phyloP scores from a whole-genome alignment of 495 filamentous ascomycete species.

The Mycothermus thermophilus region DNA sequence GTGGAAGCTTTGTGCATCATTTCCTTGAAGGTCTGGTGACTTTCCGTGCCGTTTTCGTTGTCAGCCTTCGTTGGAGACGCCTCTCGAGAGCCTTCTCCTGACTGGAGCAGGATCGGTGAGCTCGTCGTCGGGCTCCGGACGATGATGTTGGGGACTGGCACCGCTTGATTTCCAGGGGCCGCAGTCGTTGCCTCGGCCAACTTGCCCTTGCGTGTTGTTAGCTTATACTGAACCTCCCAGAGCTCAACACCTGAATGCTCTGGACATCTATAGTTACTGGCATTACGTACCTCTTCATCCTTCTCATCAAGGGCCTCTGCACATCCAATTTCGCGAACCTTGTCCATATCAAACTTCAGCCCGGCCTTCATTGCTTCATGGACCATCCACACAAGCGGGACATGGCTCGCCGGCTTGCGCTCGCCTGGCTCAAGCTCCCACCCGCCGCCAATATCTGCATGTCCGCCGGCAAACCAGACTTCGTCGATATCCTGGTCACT shows the following conservation, averaged over 20 bases:
- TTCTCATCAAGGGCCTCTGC: conserved; percentile 20
- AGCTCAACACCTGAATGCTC: too few relatives aligned
- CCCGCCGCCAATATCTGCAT: conserved; percentile 74
- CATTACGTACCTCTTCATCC: not conserved
- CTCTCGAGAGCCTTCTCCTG: too few relatives aligned
- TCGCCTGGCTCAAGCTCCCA: conserved; percentile 52
- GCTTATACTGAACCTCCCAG: not conserved
- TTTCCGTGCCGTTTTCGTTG: not conserved
- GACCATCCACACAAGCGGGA: conserved; percentile 75
- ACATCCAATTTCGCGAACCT: conserved; percentile 52
- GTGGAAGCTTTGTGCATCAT: conserved; percentile 45
- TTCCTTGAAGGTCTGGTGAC: conserved; percentile 33
- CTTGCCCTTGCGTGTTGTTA: not conserved
- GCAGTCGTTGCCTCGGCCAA: too few relatives aligned
- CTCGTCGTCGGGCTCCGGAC: conserved; percentile 20
- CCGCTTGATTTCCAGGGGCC: not conserved
- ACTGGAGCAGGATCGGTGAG: conserved; percentile 13
- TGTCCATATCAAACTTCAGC: conserved; percentile 52
- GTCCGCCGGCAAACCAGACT: conserved; percentile 72
- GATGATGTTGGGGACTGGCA: conserved; percentile 22
- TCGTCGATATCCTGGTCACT: conserved; percentile 63
- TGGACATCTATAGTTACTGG: not conserved
- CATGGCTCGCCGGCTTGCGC: conserved; percentile 53
- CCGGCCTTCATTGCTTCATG: conserved; percentile 64
- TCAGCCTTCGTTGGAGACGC: too few relatives aligned